Evolutionary conservation across 192 early-diverging fungal genomes (phyloP).

Genomic region (Allomyces javanicus): DNA sequence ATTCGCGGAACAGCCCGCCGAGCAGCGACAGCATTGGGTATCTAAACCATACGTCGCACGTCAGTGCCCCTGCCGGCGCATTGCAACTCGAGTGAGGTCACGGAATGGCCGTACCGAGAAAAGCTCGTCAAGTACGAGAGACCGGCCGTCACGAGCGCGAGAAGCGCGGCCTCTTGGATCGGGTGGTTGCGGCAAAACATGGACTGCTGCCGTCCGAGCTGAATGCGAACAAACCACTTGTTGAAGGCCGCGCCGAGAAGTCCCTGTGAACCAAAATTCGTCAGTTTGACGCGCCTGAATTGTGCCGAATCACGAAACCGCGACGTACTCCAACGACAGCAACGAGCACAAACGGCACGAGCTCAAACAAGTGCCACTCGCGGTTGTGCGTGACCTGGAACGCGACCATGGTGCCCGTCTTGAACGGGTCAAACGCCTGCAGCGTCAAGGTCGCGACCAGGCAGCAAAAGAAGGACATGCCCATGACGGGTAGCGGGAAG

Average conservation of each 20-base stretch:
- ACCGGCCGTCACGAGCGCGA: conserved; percentile 42
- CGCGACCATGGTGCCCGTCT: conserved; percentile 90
- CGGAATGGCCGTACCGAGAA: background rate
- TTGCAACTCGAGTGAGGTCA: too few relatives aligned
- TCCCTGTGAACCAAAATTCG: background rate
- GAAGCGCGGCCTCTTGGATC: conserved; percentile 29
- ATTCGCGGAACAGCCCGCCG: conserved; percentile 51
- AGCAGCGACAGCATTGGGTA: conserved; percentile 15
- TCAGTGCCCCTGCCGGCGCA: too few relatives aligned
- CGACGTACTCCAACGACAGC: conserved; percentile 54
- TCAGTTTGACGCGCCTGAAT: background rate
- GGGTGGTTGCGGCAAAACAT: background rate
- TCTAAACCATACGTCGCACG: background rate
- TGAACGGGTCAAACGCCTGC: conserved; percentile 79
- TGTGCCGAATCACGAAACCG: background rate
- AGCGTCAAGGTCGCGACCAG: conserved; percentile 83
- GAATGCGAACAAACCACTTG: background rate
- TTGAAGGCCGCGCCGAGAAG: background rate
- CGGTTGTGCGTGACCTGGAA: conserved; percentile 85
- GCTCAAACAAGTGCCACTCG: conserved; percentile 89
- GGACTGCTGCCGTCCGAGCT: background rate
- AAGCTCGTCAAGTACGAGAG: conserved; percentile 52
- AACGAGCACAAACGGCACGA: conserved; percentile 56
- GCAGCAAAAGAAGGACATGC: conserved; percentile 91
- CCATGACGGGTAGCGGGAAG: conserved; percentile 89